These are phyloP conservation scores for Withania somnifera DNA, from an alignment of 305 asterid genomes.

Conservation along the genomic window DNA sequence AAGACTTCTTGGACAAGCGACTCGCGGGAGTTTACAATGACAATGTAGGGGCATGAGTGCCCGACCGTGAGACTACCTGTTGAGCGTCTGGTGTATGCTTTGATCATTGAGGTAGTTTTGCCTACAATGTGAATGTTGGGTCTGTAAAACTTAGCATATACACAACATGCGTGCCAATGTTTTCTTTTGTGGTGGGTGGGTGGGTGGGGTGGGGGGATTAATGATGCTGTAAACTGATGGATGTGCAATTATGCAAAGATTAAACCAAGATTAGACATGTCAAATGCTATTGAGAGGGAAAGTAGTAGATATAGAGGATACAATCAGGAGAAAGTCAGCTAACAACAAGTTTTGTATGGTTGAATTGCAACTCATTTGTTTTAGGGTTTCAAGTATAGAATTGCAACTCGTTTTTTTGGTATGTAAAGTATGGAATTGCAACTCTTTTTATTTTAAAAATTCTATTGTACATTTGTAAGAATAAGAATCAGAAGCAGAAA, in stretches of 20 bases:
- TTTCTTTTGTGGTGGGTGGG: not conserved
- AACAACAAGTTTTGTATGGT: not conserved
- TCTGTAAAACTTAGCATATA: not conserved
- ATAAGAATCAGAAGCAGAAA: not conserved
- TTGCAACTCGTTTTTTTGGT: not conserved
- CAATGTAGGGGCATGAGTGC: too few species aligned
- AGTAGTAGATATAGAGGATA: not conserved
- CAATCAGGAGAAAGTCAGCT: not conserved
- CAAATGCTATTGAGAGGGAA: not conserved
- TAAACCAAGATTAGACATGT: not conserved
- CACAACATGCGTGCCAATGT: not conserved
- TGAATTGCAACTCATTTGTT: not conserved
- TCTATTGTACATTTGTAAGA: not conserved
- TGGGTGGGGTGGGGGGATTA: not conserved
- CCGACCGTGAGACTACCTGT: too few species aligned
- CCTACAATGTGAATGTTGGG: too few species aligned
- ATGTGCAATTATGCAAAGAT: not conserved
- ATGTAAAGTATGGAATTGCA: not conserved
- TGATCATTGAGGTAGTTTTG: not conserved
- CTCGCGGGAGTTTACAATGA: too few species aligned
- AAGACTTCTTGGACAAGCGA: too few species aligned
- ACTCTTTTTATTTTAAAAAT: not conserved
- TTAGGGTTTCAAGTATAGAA: too few species aligned
- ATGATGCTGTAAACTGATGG: not conserved
- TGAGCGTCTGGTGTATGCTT: too few species aligned